Conservation (phyloP, 352 stramenopile species). For the Blastocystis sp. region DNA sequence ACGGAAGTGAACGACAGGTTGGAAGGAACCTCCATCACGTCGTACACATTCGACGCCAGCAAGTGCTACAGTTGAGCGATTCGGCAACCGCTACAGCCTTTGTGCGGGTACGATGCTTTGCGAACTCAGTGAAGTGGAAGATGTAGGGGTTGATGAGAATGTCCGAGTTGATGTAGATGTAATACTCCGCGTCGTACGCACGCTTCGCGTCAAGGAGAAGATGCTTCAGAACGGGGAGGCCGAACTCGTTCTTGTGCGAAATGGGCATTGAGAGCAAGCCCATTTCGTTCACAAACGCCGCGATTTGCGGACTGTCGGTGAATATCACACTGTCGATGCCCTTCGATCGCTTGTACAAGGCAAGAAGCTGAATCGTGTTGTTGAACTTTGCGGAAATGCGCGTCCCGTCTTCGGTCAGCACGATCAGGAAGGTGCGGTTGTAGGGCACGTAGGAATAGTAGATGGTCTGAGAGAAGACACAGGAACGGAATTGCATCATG, state of each 20-base stretch:
- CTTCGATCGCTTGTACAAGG: constrained; percentile 1
- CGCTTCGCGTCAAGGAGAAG: not conserved
- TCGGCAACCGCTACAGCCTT: no score
- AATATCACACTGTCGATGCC: not conserved
- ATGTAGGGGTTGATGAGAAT: constrained; percentile 31
- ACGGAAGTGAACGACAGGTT: not conserved
- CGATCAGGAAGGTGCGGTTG: not conserved
- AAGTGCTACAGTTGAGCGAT: constrained; percentile 2
- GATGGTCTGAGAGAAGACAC: not conserved
- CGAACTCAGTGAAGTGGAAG: not conserved
- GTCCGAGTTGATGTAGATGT: constrained; percentile 59
- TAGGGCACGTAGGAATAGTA: not conserved
- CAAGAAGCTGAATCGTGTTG: constrained; percentile 39
- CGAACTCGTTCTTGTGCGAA: not conserved
- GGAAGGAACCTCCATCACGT: not conserved
- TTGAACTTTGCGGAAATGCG: constrained; percentile 5
- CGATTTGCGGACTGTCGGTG: not conserved
- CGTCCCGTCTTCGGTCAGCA: not conserved
- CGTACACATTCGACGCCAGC: constrained; percentile 6
- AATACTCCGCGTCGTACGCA: not conserved
- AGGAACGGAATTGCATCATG: not conserved
- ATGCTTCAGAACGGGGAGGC: not conserved
- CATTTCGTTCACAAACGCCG: not conserved
- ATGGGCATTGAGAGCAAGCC: not conserved
- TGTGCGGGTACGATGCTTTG: no score